Evolutionary conservation across 176 grass and related monocot genomes (phyloP).

Genomic region (Puccinellia tenuiflora): DNA sequence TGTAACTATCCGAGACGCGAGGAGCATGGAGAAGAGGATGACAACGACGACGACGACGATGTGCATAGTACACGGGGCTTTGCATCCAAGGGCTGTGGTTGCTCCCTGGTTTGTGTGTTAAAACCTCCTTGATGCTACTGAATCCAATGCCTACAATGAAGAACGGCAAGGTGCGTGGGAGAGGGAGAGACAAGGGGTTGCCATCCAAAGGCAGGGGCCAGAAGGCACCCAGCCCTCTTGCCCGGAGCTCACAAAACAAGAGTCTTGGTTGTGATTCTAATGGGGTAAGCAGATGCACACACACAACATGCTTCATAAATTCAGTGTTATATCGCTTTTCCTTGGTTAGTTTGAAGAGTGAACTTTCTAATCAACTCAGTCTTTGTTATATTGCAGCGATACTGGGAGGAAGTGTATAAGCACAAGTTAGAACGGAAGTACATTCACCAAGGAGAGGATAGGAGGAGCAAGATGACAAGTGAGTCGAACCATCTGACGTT

Average conservation of each 20-base stretch:
- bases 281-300: slow-evolving; percentile 19
- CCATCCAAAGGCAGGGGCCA: slow-evolving; percentile 16
- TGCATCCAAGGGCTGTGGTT: slow-evolving; percentile 78
- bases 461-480: slow-evolving; percentile 60
- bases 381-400: slow-evolving; percentile 48
- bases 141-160: slow-evolving; percentile 78
- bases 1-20: slow-evolving; percentile 38
- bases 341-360: neutral
- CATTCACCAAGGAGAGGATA: slow-evolving; percentile 44
- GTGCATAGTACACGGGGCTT: slow-evolving; percentile 48
- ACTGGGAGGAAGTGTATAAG: slow-evolving; percentile 82
- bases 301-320: neutral
- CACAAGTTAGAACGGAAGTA: slow-evolving; percentile 69
- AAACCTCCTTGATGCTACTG: slow-evolving; percentile 65
- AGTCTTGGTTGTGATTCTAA: slow-evolving; percentile 39
- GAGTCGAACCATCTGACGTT: slow-evolving; percentile 80
- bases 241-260: slow-evolving; percentile 55
- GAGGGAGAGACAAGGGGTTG: neutral
- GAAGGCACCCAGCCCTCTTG: slow-evolving; percentile 35
- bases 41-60: slow-evolving; percentile 45
- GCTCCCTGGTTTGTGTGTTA: slow-evolving; percentile 71
- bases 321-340: slow-evolving; percentile 7
- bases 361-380: slow-evolving; percentile 2
- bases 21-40: slow-evolving; percentile 32
- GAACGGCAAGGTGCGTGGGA: slow-evolving; percentile 5